Conservation (phyloP, 305 asterid genomes). For the Fraxinus floribunda region DNA sequence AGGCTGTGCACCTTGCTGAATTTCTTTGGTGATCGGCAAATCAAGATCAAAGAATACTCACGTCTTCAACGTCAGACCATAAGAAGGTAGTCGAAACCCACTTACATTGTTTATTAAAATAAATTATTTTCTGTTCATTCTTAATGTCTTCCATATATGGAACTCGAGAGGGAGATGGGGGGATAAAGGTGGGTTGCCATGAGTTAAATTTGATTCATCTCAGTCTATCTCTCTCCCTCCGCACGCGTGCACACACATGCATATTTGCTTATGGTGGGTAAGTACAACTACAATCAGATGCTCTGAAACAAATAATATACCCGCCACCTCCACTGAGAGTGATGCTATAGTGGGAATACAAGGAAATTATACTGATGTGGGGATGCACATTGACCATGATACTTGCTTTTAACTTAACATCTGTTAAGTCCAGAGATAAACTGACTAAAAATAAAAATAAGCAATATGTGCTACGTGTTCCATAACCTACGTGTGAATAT, state of each 20-base stretch:
- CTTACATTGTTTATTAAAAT: background rate
- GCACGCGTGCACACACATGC: background rate
- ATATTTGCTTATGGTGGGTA: background rate
- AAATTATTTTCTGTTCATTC: background rate
- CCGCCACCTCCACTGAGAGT: background rate
- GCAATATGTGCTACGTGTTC: background rate
- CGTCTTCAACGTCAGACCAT: constrained; percentile 76
- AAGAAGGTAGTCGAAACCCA: constrained; percentile 52
- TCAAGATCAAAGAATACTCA: constrained; percentile 76
- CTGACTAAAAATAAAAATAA: background rate
- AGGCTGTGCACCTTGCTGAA: constrained; percentile 65
- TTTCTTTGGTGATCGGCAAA: constrained; percentile 52
- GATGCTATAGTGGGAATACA: background rate
- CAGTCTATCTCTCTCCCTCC: background rate
- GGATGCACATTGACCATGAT: background rate
- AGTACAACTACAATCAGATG: background rate
- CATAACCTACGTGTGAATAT: background rate
- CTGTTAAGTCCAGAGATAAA: background rate
- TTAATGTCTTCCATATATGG: background rate
- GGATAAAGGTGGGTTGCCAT: background rate
- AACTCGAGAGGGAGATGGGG: background rate
- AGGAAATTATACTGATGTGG: background rate
- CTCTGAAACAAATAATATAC: background rate
- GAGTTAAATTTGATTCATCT: background rate
- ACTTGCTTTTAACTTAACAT: background rate